Evolutionary conservation across 2,329 filamentous ascomycete genomes (phyloP).

Genomic region (Claviceps sp.): DNA sequence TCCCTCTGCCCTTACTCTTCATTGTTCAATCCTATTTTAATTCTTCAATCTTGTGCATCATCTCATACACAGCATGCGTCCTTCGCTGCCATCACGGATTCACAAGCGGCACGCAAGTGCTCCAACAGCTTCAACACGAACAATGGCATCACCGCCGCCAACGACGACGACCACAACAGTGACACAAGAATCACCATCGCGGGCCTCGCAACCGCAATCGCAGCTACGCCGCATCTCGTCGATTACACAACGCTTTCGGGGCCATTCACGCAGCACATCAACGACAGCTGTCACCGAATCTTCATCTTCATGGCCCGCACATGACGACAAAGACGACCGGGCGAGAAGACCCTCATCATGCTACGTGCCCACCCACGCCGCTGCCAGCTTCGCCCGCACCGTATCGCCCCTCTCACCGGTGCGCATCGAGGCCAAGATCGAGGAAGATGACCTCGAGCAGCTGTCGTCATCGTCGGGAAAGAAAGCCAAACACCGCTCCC

Average conservation of each 20-base stretch:
- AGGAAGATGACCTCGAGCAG: background rate
- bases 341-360: background rate
- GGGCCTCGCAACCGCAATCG: background rate
- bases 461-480: background rate
- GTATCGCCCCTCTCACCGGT: conserved; percentile 8
- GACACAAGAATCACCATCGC: background rate
- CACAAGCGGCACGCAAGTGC: background rate
- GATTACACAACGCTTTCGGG: conserved; percentile 3
- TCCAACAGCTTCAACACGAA: background rate
- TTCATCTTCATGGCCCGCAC: no score
- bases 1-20: no score
- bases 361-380: conserved; percentile 19
- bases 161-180: background rate
- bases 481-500: no score
- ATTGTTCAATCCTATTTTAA: no score
- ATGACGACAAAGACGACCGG: no score
- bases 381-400: conserved; percentile 14
- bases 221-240: conserved; percentile 5
- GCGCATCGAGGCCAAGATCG: conserved; percentile 8
- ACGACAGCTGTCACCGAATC: no score
- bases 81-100: background rate
- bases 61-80: no score
- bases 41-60: no score
- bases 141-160: background rate
- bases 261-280: no score